Evolutionary conservation across 1,284 basidiomycete species (phyloP).

Genomic region (Papiliotrema fonsecae): DNA sequence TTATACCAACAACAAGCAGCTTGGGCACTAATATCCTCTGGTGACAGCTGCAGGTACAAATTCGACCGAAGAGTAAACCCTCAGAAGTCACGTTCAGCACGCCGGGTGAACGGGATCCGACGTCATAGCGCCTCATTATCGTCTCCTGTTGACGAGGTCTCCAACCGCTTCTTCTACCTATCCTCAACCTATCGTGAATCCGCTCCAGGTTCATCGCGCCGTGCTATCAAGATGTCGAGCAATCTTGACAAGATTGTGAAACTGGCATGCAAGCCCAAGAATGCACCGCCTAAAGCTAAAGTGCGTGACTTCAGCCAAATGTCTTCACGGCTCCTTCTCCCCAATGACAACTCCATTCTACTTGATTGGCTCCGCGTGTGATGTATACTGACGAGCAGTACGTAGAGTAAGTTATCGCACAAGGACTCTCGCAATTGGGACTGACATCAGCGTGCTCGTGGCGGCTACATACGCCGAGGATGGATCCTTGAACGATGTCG

Average conservation of each 20-base stretch:
- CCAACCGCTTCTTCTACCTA: too few species aligned
- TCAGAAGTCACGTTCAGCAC: too few species aligned
- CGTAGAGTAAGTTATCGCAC: neutral
- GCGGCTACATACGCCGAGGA: constrained; percentile 91
- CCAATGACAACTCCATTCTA: neutral
- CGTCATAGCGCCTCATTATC: too few species aligned
- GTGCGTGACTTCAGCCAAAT: constrained; percentile 49
- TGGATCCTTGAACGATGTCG: constrained; percentile 85
- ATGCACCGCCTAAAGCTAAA: constrained; percentile 87
- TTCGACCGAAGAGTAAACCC: too few species aligned
- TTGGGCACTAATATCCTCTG: too few species aligned
- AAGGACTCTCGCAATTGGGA: neutral
- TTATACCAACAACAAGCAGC: too few species aligned
- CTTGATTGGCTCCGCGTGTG: neutral
- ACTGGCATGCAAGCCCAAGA: constrained; percentile 89
- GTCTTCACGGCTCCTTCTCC: constrained; percentile 1
- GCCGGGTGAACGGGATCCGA: too few species aligned
- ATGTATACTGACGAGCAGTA: constrained; percentile 5
- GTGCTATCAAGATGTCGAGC: constrained; percentile 24
- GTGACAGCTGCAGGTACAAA: too few species aligned
- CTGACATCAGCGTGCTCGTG: constrained; percentile 69
- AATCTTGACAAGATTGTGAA: constrained; percentile 60
- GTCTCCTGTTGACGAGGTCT: too few species aligned
- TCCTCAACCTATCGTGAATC: too few species aligned
- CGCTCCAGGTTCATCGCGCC: too few species aligned